These are phyloP conservation scores for Mortierella claussenii DNA, from an alignment of 192 early-diverging fungal genomes.

Conservation along the genomic window DNA sequence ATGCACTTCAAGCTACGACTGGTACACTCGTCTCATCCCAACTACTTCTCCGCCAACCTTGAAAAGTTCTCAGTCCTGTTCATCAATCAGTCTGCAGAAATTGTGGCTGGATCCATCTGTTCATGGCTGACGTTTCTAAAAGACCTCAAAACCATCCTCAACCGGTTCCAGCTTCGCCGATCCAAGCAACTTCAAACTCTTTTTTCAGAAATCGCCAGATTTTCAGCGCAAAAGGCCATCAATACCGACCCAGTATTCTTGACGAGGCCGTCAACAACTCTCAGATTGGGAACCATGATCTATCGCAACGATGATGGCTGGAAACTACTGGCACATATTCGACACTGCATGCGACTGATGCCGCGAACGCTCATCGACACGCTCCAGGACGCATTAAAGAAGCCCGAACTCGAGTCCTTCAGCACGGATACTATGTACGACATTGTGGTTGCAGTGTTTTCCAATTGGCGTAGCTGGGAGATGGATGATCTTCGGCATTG, in stretches of 20 bases:
- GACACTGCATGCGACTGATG: conserved; percentile 67
- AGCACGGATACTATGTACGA: conserved; percentile 59
- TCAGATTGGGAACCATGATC: conserved; percentile 68
- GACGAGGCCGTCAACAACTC: conserved; percentile 68
- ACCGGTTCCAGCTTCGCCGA: conserved; percentile 57
- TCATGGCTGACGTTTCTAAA: conserved; percentile 73
- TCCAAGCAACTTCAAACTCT: conserved; percentile 67
- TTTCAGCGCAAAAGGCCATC: conserved; percentile 51
- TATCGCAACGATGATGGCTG: conserved; percentile 78
- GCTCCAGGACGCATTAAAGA: conserved; percentile 57
- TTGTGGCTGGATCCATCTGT: conserved; percentile 72
- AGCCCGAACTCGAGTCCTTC: conserved; percentile 50
- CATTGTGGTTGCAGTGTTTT: conserved; percentile 56
- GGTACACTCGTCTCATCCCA: conserved; percentile 58
- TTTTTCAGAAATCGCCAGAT: conserved; percentile 62
- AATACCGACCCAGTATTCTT: conserved; percentile 75
- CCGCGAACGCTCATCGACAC: conserved; percentile 29
- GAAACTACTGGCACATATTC: conserved; percentile 75
- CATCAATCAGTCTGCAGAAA: conserved; percentile 78
- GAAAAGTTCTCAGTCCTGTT: conserved; percentile 61
- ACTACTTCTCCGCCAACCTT: conserved; percentile 57
- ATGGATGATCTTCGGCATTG: conserved; percentile 59
- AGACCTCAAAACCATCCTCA: conserved; percentile 63
- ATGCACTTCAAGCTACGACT: conserved; percentile 59
- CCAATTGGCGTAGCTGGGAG: conserved; percentile 74